Evolutionary conservation across 2,329 filamentous ascomycete species (phyloP), one percentile per base, ranked within the genome.

Genomic region (Colletotrichum tamarilloi): DNA sequence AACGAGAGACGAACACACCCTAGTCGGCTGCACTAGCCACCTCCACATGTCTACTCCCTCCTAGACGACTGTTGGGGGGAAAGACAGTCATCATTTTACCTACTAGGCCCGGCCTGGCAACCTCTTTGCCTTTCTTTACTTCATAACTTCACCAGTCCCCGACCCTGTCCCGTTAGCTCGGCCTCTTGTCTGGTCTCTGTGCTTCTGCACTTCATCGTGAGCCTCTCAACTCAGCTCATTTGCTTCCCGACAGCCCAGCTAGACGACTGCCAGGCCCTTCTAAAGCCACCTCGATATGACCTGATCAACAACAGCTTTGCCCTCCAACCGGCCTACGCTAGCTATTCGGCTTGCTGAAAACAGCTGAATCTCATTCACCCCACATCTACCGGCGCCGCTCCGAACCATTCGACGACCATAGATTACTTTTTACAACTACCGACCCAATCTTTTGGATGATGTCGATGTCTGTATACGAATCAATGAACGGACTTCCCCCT

Each of bases 401-500:
- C 52, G 57, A 62, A 24, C 22, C 49, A 11, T 12, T 32, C 24
- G 38, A 64, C 32, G 42, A 55, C 49, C 42, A 24, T 26, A 57
- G 24, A 5, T 32, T 28, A 30, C 57, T 42, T 38, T 32, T 8
- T 3, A 32, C 35, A 24, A 30, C 9, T 11, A 57, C 22, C 26
- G 26, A 57, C 53, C n/a, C 26, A 26, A 60, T 55, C 72, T 52
- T 49, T 67, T 69, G 75, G 81, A 78, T 68, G 24, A 85, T 86
- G 83, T 85, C 82, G 73, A 78, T 81, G 52, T 82, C 83, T 62
- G 75, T 80, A 49, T 83, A 81, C 78, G 80, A 86, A 77, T 80
- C 82, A 74, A 83, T 85, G 79, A 84, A 82, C 74, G 81, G 84
- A 67, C 80, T 83, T 55, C 81, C 84, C 72, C 82, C 85, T 72